A percentile compares a stretch with the other conserved stretches of the same genome.
phyloP scores from a whole-genome alignment of 495 filamentous ascomycete species.

The Aspergillus conjunctus region DNA sequence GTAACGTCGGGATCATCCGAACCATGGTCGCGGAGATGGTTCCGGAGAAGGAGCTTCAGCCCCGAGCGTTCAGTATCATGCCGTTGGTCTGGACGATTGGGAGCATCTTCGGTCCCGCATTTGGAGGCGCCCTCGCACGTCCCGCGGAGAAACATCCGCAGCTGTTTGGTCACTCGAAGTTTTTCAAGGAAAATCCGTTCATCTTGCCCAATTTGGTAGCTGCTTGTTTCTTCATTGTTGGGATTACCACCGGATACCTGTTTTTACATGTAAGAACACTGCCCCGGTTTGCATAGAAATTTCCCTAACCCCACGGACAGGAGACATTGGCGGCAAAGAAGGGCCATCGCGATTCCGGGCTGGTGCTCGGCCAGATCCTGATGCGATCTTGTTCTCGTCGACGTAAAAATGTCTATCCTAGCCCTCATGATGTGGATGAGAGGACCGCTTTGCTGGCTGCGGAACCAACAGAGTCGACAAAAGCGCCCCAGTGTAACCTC shows the following conservation, averaged over 20 bases:
- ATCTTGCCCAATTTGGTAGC: conserved; percentile 79
- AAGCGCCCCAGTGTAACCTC: conserved; percentile 12
- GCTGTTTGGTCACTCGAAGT: conserved; percentile 64
- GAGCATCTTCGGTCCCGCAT: conserved; percentile 82
- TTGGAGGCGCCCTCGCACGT: conserved; percentile 82
- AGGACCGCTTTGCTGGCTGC: conserved; percentile 37
- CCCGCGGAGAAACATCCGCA: conserved; percentile 69
- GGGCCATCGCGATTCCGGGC: conserved; percentile 66
- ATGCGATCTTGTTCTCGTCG: conserved; percentile 32
- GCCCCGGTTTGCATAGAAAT: neutral
- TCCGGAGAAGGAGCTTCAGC: conserved; percentile 78
- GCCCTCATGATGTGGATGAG: conserved; percentile 40
- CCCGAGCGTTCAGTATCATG: conserved; percentile 82
- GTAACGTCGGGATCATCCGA: conserved; percentile 78
- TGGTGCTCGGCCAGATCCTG: conserved; percentile 60
- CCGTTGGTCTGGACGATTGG: conserved; percentile 80
- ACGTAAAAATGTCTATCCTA: conserved; percentile 20
- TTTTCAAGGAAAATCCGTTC: conserved; percentile 77
- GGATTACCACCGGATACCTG: conserved; percentile 67
- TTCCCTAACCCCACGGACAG: conserved; percentile 29
- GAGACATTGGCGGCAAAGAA: conserved; percentile 74
- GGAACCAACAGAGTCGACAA: conserved; percentile 12
- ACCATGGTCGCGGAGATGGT: conserved; percentile 86
- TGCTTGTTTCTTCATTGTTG: conserved; percentile 69
- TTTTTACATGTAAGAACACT: conserved; percentile 58